A percentile compares a stretch with the other conserved stretches of the same genome.
phyloP scores from a whole-genome alignment of 441 rosid species.

The Manihot esculenta region DNA sequence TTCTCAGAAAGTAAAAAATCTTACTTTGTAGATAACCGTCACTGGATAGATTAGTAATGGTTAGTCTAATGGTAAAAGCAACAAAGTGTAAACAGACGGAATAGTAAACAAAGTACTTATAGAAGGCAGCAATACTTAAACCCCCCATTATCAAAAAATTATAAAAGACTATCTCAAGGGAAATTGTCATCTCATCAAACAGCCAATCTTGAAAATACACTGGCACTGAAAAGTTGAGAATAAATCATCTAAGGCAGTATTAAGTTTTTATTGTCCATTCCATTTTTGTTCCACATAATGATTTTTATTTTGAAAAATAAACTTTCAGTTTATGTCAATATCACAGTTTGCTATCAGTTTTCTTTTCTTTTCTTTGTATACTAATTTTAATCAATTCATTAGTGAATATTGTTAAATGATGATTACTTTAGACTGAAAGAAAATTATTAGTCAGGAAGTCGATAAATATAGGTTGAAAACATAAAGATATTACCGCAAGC shows the following conservation, averaged over 20 bases:
- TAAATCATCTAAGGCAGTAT: not conserved
- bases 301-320: constrained; percentile 3
- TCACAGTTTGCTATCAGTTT: not conserved
- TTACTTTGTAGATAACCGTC: too few species aligned
- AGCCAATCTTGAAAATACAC: not conserved
- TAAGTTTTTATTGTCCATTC: not conserved
- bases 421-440: not conserved
- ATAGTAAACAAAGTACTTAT: too few species aligned
- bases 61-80: too few species aligned
- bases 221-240: not conserved
- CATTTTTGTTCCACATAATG: not conserved
- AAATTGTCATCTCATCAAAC: not conserved
- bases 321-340: not conserved
- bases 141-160: not conserved
- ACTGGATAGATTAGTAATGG: too few species aligned
- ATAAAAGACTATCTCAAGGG: too few species aligned
- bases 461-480: constrained; percentile 8
- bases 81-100: too few species aligned
- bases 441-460: too few species aligned
- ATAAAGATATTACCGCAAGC: constrained; percentile 59
- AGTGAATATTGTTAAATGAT: not conserved
- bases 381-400: not conserved
- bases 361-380: not conserved
- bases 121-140: not conserved
- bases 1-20: too few species aligned